Percentiles rank a stretch among this genome's conserved stretches.
These are phyloP conservation scores for Basipetospora chlamydospora DNA, from an alignment of 2,329 filamentous ascomycete genomes.

Conservation along the genomic window DNA sequence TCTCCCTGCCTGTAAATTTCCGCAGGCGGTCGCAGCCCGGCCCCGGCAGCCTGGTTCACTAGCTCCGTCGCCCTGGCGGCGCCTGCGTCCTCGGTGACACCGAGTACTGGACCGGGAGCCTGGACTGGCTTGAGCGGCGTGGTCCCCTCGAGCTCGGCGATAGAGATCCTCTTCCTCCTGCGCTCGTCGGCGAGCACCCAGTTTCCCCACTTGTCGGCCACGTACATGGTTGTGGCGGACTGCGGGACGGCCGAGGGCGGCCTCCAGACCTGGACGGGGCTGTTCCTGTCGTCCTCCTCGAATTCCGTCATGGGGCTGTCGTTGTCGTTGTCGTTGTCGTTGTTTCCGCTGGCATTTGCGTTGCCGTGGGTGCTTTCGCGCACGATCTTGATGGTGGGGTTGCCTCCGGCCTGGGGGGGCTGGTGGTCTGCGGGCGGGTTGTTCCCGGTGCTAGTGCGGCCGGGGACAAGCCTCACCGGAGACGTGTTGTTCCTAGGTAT, in stretches of 20 bases:
- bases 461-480: too few relatives aligned
- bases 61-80: too few relatives aligned
- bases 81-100: too few relatives aligned
- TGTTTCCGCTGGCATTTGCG: background rate
- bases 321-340: slow-evolving; percentile 7
- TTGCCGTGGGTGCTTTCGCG: background rate
- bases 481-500: background rate
- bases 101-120: background rate
- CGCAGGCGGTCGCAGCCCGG: slow-evolving; percentile 1
- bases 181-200: slow-evolving; percentile 31
- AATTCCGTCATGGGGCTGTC: slow-evolving; percentile 37
- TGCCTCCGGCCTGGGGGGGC: background rate
- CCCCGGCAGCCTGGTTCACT: background rate
- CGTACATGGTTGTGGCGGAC: slow-evolving; percentile 31
- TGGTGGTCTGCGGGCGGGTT: background rate
- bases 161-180: slow-evolving; percentile 11
- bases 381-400: background rate
- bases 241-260: slow-evolving; percentile 30
- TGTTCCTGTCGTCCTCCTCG: slow-evolving; percentile 28
- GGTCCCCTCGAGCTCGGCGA: slow-evolving; percentile 6
- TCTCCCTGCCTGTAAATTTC: slow-evolving; percentile 2
- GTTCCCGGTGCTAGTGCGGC: too few relatives aligned
- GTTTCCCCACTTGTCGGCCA: slow-evolving; percentile 37
- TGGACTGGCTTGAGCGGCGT: slow-evolving; percentile 1
- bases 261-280: slow-evolving; percentile 30